Base-by-base conservation (phyloP, 306 rosid genomes). In the Amphicarpaea edgeworthii region DNA sequence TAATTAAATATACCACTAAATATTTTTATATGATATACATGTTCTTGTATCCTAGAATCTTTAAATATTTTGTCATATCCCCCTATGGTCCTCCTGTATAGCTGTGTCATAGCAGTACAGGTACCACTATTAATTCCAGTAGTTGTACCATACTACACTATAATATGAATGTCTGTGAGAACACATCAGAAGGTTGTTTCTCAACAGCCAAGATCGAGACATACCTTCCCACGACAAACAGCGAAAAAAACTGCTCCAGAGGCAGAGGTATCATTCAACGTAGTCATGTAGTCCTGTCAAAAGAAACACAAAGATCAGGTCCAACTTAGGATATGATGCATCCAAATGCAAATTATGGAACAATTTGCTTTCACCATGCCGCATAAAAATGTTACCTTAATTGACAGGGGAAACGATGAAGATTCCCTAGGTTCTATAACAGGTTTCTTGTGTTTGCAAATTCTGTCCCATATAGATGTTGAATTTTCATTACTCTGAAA, bases 141-240 rank as follows among this genome's bases (percentile, higher is more conserved):
- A 60, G 41, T 41, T 47, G 57, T 47, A 70, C 42, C 73, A 50
- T 26, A 75, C 34, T 23, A 38, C 53, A 9, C 72, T 58, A 23
- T 6, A 30, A 28, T 20, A 69, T n/a, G 62, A 76, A 64, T 34
- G 73, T 68, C 34, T 28, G 14, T 76, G 55, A 76, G 45, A 73
- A 61, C 81, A 61, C 21, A 76, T 64, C 30, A 40, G 21, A 34
- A 17, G 62, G 26, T 34, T 72, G 49, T 30, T 70, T 45, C 38
- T 53, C 28, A 28, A 63, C 70, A 79, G 50, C 37, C 62, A 72
- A 50, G 40, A 60, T 50, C 21, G 59, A 78, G 71, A 59, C 86
- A 81, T 91, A 94, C 98, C 90, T 94, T 94, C 70, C 98, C 97
- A 15, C 97, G 96, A 83, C 98, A 94, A 68, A 94, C 97, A 46